Base-by-base conservation (phyloP, 2,329 filamentous ascomycete species). In the Aspergillus clavatus region DNA sequence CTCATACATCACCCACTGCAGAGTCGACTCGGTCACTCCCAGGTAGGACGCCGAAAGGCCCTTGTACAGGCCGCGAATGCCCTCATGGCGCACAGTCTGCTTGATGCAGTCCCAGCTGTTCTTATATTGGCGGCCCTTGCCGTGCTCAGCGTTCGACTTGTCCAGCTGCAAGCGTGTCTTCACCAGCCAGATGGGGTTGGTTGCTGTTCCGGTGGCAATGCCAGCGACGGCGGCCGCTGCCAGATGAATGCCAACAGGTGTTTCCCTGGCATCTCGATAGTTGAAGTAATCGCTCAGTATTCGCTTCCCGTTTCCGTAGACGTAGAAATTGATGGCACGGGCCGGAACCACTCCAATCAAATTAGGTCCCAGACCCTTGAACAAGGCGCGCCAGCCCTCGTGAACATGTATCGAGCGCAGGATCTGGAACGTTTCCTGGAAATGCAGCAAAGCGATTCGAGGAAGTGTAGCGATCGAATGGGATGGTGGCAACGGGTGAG, bases 1-100 rank as follows among this genome's bases (percentile, higher is more conserved):
- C 72, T 97, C 90, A 69, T 96, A 97, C 57, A 96, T 72, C 60
- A 95, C 84, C 89, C 89, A 95, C 66, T 97, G 90, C 59, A 95
- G 69, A 4, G 90, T 93, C 54, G 84, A 90, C 73, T 96, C 91
- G 2, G 86, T 85, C 16, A 95, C 89, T 19, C 91, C 90, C 0
- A 97, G 75, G 63, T 96, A 97, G 61, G 87, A 93, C 26, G 90
- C 90, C 55, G 85, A 93, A 71, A 97, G 79, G 40, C 90, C 90
- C 61, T 89, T 87, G 71, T 96, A 97, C 47, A 97, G 73, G 2
- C 89, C 89, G 27, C 79, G 74, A 37, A 94, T 70, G 1, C 91
- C 91, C 66, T 97, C 90, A 48, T 87, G 76, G 18, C 84, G 79
- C 33, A 95, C 62, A 1, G 90, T 86, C 72, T 96, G 87, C 55